Evolutionary conservation across 768 basidiomycete species (phyloP).

Genomic region (Suillus subaureus): DNA sequence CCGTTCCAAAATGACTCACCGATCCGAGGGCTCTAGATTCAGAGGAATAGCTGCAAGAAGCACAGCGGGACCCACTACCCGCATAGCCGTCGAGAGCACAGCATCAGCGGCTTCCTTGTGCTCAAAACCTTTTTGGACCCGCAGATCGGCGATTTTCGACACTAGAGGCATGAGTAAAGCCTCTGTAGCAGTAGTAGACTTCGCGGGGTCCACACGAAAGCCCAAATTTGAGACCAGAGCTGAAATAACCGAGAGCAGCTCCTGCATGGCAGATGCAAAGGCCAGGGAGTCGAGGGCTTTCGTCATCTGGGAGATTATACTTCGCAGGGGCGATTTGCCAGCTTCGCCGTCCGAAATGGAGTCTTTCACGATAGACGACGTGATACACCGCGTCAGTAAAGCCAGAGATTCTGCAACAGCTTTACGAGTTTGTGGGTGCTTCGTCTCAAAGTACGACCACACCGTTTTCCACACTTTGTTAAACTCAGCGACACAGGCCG

Average conservation of each 20-base stretch:
- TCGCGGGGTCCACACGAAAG: slow-evolving; percentile 43
- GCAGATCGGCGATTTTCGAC: slow-evolving; percentile 68
- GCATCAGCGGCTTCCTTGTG: slow-evolving; percentile 86
- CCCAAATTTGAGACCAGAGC: slow-evolving; percentile 68
- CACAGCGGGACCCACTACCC: slow-evolving; percentile 81
- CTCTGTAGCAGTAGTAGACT: slow-evolving; percentile 64
- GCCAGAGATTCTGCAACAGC: slow-evolving; percentile 65
- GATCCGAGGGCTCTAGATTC: slow-evolving; percentile 79
- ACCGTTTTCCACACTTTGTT: slow-evolving; percentile 70
- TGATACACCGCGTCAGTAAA: slow-evolving; percentile 70
- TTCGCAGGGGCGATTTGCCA: slow-evolving; percentile 57
- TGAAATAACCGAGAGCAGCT: slow-evolving; percentile 73
- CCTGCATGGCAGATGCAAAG: slow-evolving; percentile 76
- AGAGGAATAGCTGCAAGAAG: slow-evolving; percentile 77
- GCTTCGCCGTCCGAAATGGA: slow-evolving; percentile 50
- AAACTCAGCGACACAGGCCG: slow-evolving; percentile 56
- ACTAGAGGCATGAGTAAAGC: slow-evolving; percentile 69
- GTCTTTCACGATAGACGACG: slow-evolving; percentile 55
- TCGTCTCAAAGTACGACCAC: slow-evolving; percentile 80
- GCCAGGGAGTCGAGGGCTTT: slow-evolving; percentile 74
- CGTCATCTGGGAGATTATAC: slow-evolving; percentile 62
- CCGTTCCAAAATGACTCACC: slow-evolving; percentile 50
- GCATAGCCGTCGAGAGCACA: slow-evolving; percentile 79
- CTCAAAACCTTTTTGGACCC: slow-evolving; percentile 83
- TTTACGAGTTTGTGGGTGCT: slow-evolving; percentile 59